Conservation (phyloP, 148 eudicot species). For the Vaccinium darrowii region DNA sequence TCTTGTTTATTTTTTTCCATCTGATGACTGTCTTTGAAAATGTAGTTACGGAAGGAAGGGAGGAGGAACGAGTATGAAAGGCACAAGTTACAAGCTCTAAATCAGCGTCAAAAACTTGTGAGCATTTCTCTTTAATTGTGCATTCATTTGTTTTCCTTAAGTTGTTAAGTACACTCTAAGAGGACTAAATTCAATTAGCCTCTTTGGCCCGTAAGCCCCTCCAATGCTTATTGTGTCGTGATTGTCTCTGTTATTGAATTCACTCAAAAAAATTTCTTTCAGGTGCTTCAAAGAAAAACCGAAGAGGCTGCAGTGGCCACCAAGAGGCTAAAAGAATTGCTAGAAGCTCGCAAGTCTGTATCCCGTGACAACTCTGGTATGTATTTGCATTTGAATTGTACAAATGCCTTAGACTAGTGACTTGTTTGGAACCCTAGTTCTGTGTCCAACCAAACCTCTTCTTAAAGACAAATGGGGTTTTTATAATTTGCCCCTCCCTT, state of each 20-base stretch:
- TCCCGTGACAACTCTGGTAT: constrained; percentile 82
- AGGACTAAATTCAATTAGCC: not conserved
- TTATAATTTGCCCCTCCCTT: not conserved
- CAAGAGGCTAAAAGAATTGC: constrained; percentile 91
- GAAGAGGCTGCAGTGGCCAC: constrained; percentile 99
- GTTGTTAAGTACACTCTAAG: not conserved
- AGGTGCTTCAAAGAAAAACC: constrained; percentile 99
- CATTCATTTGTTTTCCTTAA: not conserved
- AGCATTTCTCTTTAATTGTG: constrained; percentile 24
- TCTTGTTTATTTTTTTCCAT: not conserved
- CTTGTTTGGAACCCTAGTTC: not conserved
- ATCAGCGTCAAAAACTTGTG: constrained; percentile 98
- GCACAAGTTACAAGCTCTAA: constrained; percentile 89
- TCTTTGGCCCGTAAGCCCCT: constrained; percentile 3
- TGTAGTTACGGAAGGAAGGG: constrained; percentile 90
- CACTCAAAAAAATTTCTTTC: constrained; percentile 13
- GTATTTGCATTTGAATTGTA: constrained; percentile 8
- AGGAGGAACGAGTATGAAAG: constrained; percentile 95
- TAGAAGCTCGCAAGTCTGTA: constrained; percentile 90
- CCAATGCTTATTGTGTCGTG: not conserved
- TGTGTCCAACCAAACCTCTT: not conserved
- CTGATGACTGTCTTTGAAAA: not conserved
- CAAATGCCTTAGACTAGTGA: not conserved
- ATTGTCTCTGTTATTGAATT: not conserved
- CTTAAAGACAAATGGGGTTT: not conserved